Base-by-base conservation (phyloP, 2,329 filamentous ascomycete genomes). In the Colletotrichum falcatum region DNA sequence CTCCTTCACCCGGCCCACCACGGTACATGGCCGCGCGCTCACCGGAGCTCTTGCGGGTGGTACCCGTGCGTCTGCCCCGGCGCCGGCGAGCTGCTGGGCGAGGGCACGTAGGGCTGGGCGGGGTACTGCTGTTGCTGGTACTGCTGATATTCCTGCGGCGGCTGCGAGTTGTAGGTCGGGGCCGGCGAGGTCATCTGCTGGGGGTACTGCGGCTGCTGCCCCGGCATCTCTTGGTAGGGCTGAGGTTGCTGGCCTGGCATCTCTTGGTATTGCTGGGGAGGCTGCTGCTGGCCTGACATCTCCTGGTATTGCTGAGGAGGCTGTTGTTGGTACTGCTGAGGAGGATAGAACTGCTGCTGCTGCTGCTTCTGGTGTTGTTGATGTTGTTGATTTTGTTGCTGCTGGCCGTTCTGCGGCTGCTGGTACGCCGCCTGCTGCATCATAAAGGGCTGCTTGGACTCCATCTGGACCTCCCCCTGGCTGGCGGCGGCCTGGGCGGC, bases 391-490 rank as follows among this genome's bases (percentile, higher is more conserved):
- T n/a, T n/a, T 51, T 70, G 65, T 37, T 62, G 72, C 46, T 51
- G 61, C 49, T 37, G 63, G 7, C 54, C 55, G n/a, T 74, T 73
- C 35, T 77, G 76, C 33, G 73, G 28, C 28, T 75, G 75, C 62
- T 78, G 76, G 48, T 59, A 66, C 53, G 76, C 61, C 14, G 70
- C 65, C 58, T 73, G 63, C 54, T 74, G 73, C 3, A 66, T 49
- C 4, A 70, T 42, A 35, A 61, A 39, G 20, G 70, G 63, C 60
- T 74, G 72, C 58, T 72, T 70, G n/a, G 55, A 42, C 70, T 76
- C 74, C 74, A 82, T 79, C 77, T 80, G 79, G 71, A 79, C 78
- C 72, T 78, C 76, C 54, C 74, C 77, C 70, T 77, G 74, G 37
- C 60, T 56, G 23, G 71, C 72, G 1, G 71, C 65, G 23, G 60